phyloP scores from a whole-genome alignment of 805 yeast species.

The Candida silvicultrix region DNA sequence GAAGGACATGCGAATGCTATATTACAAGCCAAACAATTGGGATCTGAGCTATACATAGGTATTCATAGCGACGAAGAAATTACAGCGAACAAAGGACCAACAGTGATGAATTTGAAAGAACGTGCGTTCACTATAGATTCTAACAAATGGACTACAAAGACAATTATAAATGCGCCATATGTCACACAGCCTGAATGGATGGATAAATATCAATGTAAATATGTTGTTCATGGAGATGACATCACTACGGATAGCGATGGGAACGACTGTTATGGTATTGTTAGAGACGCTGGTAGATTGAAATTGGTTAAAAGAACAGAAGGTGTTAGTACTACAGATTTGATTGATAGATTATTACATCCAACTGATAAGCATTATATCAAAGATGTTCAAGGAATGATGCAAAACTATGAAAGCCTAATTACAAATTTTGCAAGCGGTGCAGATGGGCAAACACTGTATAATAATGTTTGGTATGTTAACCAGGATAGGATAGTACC shows the following conservation, averaged over 20 bases:
- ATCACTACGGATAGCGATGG: conserved; percentile 96
- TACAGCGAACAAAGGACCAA: conserved; percentile 78
- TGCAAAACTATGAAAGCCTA: conserved; percentile 8
- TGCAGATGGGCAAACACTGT: conserved; percentile 45
- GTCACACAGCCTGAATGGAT: conserved; percentile 76
- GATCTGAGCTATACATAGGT: conserved; percentile 73
- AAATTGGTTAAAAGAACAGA: conserved; percentile 91
- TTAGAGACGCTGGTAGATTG: conserved; percentile 81
- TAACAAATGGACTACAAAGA: conserved; percentile 79
- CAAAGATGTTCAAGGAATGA: conserved; percentile 3
- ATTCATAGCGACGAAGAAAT: conserved; percentile 92
- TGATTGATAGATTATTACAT: conserved; percentile 78
- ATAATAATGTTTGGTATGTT: conserved; percentile 52
- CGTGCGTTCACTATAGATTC: conserved; percentile 81
- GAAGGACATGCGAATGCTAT: conserved; percentile 93
- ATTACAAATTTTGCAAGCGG: conserved; percentile 53
- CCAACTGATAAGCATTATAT: conserved; percentile 16
- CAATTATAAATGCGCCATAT: conserved; percentile 80
- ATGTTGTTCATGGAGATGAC: conserved; percentile 98
- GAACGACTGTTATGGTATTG: conserved; percentile 80
- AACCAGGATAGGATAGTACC: conserved; percentile 25
- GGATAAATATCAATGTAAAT: conserved; percentile 70
- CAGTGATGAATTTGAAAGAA: conserved; percentile 82
- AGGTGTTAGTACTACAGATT: conserved; percentile 90
- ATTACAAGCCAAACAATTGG: conserved; percentile 84